Base-by-base conservation (phyloP, 805 yeast species). In the Saccharomycopsis synnaedendra region DNA sequence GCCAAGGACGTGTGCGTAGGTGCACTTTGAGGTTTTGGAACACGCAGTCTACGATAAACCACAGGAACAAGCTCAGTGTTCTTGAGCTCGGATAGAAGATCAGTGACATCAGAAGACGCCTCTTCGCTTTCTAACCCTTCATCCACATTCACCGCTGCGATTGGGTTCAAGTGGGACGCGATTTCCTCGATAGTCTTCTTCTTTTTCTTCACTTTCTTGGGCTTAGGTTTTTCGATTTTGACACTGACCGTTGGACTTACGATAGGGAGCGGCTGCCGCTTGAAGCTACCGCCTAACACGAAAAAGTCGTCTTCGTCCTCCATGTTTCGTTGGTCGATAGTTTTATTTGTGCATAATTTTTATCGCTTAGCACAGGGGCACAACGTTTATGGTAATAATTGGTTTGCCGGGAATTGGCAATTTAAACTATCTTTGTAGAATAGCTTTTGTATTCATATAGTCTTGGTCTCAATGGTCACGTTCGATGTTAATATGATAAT, bases 301-400 rank as follows among this genome's bases (percentile, higher is more conserved):
- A 45, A 49, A 34, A 52, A 45, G 27, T 39, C 49, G 37, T 44
- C 48, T 7, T 46, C 55, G 37, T 46, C 51, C 32, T 38, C 43
- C 32, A 34, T n/a, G 10, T n/a, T 10, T 34, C n/a, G 10, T 19
- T 19, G 19, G 19, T 19, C 2, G 19, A 19, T 19, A 19, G 19
- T 19, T 19, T 34, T 34, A 34, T 10, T 34, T 34, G 11, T 34
- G 37, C 11, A 34, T 34, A 34, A n/a, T 10, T 34, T 34, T 34
- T 10, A 34, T n/a, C 11, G n/a, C 37, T 19, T 19, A 19, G 19
- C 19, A 19, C 1, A 19, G 19, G 19, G 19, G 19, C 19, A 19
- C 19, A 19, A 19, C 19, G 19, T 19, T 19, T 19, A 19, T 19
- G 19, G 19, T 19, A 19, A 19, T 19, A 19, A 19, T 19, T 19